These are phyloP conservation scores for Fusarium sp. DNA, from an alignment of 2,329 filamentous ascomycete genomes.

Conservation along the genomic window DNA sequence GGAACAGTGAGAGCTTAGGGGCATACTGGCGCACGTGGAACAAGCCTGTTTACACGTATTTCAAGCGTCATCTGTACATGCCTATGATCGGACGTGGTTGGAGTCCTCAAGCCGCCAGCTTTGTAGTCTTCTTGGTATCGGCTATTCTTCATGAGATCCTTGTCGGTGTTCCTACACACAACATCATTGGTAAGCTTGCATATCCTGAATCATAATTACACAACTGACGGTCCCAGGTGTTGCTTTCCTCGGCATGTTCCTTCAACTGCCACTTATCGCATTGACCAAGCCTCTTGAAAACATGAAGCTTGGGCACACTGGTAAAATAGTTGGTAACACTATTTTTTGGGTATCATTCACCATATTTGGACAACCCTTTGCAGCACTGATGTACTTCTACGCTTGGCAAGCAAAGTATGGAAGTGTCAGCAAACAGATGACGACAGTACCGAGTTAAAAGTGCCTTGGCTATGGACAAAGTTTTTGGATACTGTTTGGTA, in stretches of 20 bases:
- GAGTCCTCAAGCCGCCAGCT: slow-evolving; percentile 74
- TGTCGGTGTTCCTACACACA: slow-evolving; percentile 94
- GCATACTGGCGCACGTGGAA: slow-evolving; percentile 98
- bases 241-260: slow-evolving; percentile 92
- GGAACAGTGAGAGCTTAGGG: slow-evolving; percentile 89
- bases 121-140: slow-evolving; percentile 87
- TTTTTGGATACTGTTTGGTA: background rate
- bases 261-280: slow-evolving; percentile 88
- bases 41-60: slow-evolving; percentile 95
- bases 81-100: slow-evolving; percentile 88
- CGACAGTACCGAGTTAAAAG: slow-evolving; percentile 12
- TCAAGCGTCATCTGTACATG: slow-evolving; percentile 92
- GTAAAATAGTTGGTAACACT: slow-evolving; percentile 85
- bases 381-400: slow-evolving; percentile 94
- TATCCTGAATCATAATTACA: background rate
- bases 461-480: background rate
- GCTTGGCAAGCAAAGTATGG: slow-evolving; percentile 99
- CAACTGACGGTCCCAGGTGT: slow-evolving; percentile 66
- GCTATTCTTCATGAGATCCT: slow-evolving; percentile 91
- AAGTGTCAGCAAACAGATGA: slow-evolving; percentile 68
- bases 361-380: slow-evolving; percentile 92
- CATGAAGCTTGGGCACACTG: slow-evolving; percentile 74
- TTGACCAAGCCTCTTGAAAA: slow-evolving; percentile 83
- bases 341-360: slow-evolving; percentile 98
- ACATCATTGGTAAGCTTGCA: slow-evolving; percentile 76